A percentile compares a stretch with the other conserved stretches of the same genome.
Evolutionary conservation across 2,329 filamentous ascomycete species (phyloP).

Genomic region (Colletotrichum musicola): DNA sequence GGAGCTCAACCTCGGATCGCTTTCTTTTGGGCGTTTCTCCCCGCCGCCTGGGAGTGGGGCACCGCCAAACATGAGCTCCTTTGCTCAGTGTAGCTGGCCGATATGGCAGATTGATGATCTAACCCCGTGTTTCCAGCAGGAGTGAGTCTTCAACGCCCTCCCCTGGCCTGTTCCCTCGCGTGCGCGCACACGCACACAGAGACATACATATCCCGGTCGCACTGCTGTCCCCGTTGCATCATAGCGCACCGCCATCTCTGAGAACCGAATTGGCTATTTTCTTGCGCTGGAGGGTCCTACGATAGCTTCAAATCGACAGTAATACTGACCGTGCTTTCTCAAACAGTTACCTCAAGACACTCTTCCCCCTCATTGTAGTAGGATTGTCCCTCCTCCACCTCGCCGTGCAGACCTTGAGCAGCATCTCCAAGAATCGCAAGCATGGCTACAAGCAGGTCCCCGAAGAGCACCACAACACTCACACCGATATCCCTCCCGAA

Average conservation of each 20-base stretch:
- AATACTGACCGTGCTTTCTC: conserved; percentile 27
- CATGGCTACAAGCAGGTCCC: conserved; percentile 69
- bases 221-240: conserved; percentile 15
- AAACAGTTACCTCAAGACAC: conserved; percentile 79
- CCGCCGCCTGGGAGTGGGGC: conserved; percentile 34
- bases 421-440: conserved; percentile 63
- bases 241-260: not conserved
- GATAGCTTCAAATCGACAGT: not conserved
- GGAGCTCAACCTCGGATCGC: conserved; percentile 26
- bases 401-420: conserved; percentile 67
- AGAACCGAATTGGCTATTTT: not conserved
- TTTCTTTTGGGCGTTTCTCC: conserved; percentile 33
- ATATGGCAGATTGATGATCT: conserved; percentile 76
- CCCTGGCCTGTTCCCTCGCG: conserved; percentile 3
- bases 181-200: too few relatives aligned
- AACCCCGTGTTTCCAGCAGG: conserved; percentile 72
- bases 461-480: conserved; percentile 57
- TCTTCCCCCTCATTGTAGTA: conserved; percentile 82
- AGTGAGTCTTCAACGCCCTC: conserved; percentile 64
- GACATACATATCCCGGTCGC: conserved; percentile 7
- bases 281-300: conserved; percentile 1
- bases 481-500: conserved; percentile 66
- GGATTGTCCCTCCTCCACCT: conserved; percentile 78
- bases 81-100: conserved; percentile 68
- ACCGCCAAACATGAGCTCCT: conserved; percentile 54